A percentile compares a stretch with the other conserved stretches of the same genome.
Evolutionary conservation across 169 alveolate genomes (phyloP).

Genomic region (Plasmodium gallinaceum): DNA sequence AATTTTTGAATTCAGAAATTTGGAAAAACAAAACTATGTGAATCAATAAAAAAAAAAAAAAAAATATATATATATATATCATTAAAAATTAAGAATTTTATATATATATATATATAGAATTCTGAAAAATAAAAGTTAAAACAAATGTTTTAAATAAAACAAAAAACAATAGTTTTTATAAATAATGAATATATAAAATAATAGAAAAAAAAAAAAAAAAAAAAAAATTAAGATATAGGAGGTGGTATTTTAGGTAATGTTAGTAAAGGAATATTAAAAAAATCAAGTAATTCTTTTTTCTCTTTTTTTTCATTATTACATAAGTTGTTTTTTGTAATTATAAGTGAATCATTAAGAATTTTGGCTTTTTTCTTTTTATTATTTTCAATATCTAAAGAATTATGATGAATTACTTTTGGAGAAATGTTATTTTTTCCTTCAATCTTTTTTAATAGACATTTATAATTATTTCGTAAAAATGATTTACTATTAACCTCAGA

Average conservation of each 20-base stretch:
- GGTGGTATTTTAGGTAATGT: slow-evolving; percentile 67
- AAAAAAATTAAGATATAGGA: slow-evolving; percentile 38
- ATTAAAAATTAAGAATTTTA: too few relatives aligned
- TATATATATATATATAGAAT: too few relatives aligned
- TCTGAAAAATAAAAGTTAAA: background rate
- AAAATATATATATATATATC: too few relatives aligned
- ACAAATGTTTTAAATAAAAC: background rate
- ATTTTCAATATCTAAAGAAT: background rate
- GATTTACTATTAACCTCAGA: too few relatives aligned
- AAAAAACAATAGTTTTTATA: background rate
- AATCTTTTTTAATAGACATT: too few relatives aligned
- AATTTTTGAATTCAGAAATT: too few relatives aligned
- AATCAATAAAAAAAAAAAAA: too few relatives aligned
- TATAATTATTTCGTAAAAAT: too few relatives aligned
- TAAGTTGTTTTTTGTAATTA: background rate
- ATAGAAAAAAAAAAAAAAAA: background rate
- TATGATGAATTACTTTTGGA: background rate
- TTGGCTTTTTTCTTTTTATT: background rate
- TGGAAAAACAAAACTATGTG: too few relatives aligned
- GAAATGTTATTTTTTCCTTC: background rate
- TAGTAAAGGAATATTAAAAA: slow-evolving; percentile 38
- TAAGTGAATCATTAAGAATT: background rate
- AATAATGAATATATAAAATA: background rate
- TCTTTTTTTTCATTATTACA: background rate
- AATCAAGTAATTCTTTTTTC: slow-evolving; percentile 16